These are phyloP conservation scores for Prunus fruticosa DNA, from an alignment of 306 rosid species.

Conservation along the genomic window DNA sequence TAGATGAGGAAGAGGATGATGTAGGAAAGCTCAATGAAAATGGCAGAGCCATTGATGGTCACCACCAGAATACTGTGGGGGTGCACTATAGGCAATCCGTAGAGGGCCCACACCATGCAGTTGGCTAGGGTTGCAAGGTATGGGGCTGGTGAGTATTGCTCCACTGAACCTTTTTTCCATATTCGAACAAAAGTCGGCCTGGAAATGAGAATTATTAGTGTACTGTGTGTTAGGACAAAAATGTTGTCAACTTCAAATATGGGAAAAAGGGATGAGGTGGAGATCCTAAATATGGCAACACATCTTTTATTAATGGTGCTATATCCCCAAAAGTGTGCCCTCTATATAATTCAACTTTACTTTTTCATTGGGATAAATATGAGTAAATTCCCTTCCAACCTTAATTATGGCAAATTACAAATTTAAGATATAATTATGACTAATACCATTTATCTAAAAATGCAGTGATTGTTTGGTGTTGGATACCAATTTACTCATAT, in stretches of 20 bases:
- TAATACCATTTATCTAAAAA: background rate
- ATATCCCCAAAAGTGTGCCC: background rate
- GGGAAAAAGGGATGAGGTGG: background rate
- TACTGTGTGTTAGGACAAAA: background rate
- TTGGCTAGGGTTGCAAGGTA: slow-evolving; percentile 78
- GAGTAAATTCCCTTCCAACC: background rate
- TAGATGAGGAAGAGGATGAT: slow-evolving; percentile 60
- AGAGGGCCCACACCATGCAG: slow-evolving; percentile 84
- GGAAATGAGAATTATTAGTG: background rate
- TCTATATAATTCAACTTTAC: background rate
- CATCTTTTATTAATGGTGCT: background rate
- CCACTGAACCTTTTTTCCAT: slow-evolving; percentile 76
- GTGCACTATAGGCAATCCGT: slow-evolving; percentile 76
- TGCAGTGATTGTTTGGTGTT: background rate
- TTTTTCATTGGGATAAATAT: background rate
- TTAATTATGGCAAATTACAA: background rate
- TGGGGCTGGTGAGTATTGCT: slow-evolving; percentile 72
- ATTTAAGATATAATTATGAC: background rate
- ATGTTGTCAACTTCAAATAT: background rate
- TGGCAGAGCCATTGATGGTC: slow-evolving; percentile 72
- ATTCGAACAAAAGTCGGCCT: slow-evolving; percentile 76
- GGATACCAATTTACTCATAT: background rate
- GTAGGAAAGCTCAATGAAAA: slow-evolving; percentile 49
- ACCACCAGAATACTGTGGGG: slow-evolving; percentile 60
- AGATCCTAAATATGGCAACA: background rate